Evolutionary conservation across 768 basidiomycete species (phyloP), one percentile per base, ranked within the genome.

Genomic region (Tremella yokohamensis): DNA sequence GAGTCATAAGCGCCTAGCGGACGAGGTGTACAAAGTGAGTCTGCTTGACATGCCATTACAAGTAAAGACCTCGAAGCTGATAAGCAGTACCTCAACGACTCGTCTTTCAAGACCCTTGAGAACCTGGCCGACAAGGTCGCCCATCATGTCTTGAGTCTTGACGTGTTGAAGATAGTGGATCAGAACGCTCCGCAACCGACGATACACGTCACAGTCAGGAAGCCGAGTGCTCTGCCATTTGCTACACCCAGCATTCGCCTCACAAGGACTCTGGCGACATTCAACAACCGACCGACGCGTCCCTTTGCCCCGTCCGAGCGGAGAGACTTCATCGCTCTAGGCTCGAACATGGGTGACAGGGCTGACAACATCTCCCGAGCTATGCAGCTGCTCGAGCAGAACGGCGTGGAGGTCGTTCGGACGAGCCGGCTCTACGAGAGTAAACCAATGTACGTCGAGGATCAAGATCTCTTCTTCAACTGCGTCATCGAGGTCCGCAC

Each of bases 361-460:
- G 87, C 90, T 62, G 81, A 81, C 20, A 87, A 96, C 70, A 87
- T 98, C 62, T 86, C 87, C 66, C 77, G 79, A 37, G 90, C 93
- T 0, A 79, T 97, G 7, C 82, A 84, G 16, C 73, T 86, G 18
- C 81, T 97, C 3, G 87, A 90, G 68, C 68, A 75, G 9, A 58
- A 54, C 11, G 69, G 66, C 16, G 20, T 53, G 51, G 12, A 60
- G 75, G 12, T 83, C 83, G 0, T 64, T 64, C 24, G 74, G 81
- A 1, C 69, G 68, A 91, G 90, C 70, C 89, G 91, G 77, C 72
- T 97, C 79, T 98, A 97, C 72, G 88, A 97, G 77, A 92, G 88
- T 18, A 81, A 86, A 11, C 90, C 96, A 0, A 98, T 99, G 96
- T 98, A 99, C 73, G 87, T 94, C 42, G 83, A 83, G 11, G 87